A percentile compares a stretch with the other conserved stretches of the same genome.
Evolutionary conservation across 1,139 yeast genomes (phyloP).

Genomic region (Candida buenavistaensis): DNA sequence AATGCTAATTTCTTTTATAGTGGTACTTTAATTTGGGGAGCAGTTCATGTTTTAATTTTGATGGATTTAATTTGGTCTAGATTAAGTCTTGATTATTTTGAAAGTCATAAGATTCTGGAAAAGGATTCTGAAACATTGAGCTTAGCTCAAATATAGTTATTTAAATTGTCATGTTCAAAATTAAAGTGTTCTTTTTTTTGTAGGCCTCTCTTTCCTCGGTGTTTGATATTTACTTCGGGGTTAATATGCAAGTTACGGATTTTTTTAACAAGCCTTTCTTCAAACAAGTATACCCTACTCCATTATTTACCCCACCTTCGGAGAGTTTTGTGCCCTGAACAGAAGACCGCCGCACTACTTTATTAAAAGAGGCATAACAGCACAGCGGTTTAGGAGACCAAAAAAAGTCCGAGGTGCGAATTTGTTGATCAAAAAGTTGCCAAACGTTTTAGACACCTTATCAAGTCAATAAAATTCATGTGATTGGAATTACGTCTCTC

Average conservation of each 20-base stretch:
- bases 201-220: no score
- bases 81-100: constrained; percentile 68
- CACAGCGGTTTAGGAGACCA: no score
- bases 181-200: background rate
- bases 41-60: constrained; percentile 66
- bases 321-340: no score
- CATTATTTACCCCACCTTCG: background rate
- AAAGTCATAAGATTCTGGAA: constrained; percentile 28
- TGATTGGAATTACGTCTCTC: no score
- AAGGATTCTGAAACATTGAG: constrained; percentile 24
- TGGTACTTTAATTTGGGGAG: constrained; percentile 77
- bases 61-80: constrained; percentile 85
- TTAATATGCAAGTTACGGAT: constrained; percentile 1
- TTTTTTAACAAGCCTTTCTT: no score
- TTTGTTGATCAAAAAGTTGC: no score
- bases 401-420: no score
- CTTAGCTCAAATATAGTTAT: constrained; percentile 39
- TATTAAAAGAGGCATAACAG: no score
- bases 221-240: background rate
- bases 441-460: no score
- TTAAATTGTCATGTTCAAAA: background rate
- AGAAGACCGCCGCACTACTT: no score
- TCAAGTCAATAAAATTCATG: no score
- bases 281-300: no score
- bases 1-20: constrained; percentile 96